Conservation (phyloP, 75 land plant species). For the Cunninghamia lanceolata region DNA sequence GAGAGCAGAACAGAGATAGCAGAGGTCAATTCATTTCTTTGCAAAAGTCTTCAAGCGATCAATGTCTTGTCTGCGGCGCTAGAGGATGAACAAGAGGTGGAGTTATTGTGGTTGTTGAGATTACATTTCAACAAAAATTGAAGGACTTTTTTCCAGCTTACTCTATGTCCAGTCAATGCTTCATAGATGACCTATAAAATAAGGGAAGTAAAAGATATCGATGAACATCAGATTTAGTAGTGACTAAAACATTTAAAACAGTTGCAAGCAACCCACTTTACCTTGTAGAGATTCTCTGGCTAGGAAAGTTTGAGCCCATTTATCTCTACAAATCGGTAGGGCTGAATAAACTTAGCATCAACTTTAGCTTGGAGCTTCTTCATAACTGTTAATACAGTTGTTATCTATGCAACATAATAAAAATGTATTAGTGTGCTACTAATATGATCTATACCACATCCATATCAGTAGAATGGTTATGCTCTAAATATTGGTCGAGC, state of each 20-base stretch:
- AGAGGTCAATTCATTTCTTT: too few relatives aligned
- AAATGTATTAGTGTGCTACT: neutral
- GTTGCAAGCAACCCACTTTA: constrained; percentile 11
- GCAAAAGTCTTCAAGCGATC: too few relatives aligned
- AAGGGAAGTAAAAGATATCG: neutral
- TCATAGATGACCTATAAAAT: constrained; percentile 85
- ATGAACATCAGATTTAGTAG: neutral
- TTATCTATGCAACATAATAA: constrained; percentile 57
- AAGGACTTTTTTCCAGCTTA: constrained; percentile 92
- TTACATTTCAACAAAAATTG: too few relatives aligned
- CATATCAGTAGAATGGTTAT: neutral
- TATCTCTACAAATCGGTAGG: constrained; percentile 88
- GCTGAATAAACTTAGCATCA: constrained; percentile 48
- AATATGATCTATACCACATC: neutral
- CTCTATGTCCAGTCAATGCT: constrained; percentile 84
- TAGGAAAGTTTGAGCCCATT: constrained; percentile 90
- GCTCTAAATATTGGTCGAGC: too few relatives aligned
- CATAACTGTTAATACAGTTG: constrained; percentile 90
- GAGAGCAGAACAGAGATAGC: too few relatives aligned
- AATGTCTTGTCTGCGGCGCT: too few relatives aligned
- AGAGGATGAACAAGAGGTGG: too few relatives aligned
- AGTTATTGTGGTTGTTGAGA: too few relatives aligned
- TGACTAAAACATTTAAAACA: neutral
- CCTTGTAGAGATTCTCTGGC: constrained; percentile 88
- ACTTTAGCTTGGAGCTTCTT: constrained; percentile 64